A percentile compares a stretch with the other conserved stretches of the same genome.
phyloP scores from a whole-genome alignment of 2,329 filamentous ascomycete species.

The Daldinia sp. region DNA sequence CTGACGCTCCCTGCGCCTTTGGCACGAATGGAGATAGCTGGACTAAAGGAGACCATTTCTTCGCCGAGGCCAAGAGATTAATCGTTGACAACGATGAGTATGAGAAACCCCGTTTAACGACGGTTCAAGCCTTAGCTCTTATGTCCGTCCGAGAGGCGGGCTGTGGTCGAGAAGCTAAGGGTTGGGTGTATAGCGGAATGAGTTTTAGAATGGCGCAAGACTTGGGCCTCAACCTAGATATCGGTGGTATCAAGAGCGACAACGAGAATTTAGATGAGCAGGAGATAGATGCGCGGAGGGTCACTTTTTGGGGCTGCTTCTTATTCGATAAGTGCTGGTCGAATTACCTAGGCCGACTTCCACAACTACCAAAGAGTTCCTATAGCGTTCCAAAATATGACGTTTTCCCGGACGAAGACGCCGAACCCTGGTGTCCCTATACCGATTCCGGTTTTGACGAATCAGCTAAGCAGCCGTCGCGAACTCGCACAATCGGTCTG shows the following conservation, averaged over 20 bases:
- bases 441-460: slow-evolving; percentile 84
- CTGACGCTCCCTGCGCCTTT: slow-evolving; percentile 78
- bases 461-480: slow-evolving; percentile 79
- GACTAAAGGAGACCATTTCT: slow-evolving; percentile 96
- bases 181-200: slow-evolving; percentile 99
- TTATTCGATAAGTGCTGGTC: slow-evolving; percentile 99
- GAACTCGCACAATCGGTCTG: slow-evolving; percentile 83
- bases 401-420: slow-evolving; percentile 89
- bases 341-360: slow-evolving; percentile 92
- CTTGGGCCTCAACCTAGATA: slow-evolving; percentile 89
- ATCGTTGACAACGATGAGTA: slow-evolving; percentile 94
- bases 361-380: slow-evolving; percentile 83
- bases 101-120: slow-evolving; percentile 87
- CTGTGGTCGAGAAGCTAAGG: slow-evolving; percentile 92
- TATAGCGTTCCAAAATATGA: slow-evolving; percentile 90
- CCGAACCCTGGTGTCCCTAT: slow-evolving; percentile 87
- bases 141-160: slow-evolving; percentile 98
- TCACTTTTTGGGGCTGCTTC: slow-evolving; percentile 98
- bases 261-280: slow-evolving; percentile 75
- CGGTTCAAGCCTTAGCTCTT: slow-evolving; percentile 90
- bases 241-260: slow-evolving; percentile 71
- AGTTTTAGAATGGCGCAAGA: slow-evolving; percentile 98
- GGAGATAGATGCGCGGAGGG: slow-evolving; percentile 87
- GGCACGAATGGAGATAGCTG: slow-evolving; percentile 78
- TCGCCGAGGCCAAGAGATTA: slow-evolving; percentile 89